These are phyloP conservation scores for Boehmeria nivea DNA, from an alignment of 306 rosid species.

Conservation along the genomic window DNA sequence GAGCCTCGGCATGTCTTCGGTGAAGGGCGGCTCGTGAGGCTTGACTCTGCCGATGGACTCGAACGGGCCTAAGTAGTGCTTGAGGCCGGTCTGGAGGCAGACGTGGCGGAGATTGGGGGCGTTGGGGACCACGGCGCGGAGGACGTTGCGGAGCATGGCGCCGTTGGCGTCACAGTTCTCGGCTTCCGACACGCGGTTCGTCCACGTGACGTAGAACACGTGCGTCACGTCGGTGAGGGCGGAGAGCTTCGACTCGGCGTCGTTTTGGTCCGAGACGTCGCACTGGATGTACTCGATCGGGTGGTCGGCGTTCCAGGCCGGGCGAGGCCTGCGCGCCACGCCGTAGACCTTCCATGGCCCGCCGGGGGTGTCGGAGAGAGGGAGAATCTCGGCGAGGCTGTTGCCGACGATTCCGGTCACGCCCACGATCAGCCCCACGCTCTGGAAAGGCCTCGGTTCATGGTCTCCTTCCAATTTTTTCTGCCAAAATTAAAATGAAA, in stretches of 20 bases:
- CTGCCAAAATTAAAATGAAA: too few relatives aligned
- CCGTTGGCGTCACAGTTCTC: neutral
- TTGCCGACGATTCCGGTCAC: slow-evolving; percentile 2
- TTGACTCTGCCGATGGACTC: neutral
- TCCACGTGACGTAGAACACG: slow-evolving; percentile 5
- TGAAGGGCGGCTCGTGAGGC: neutral
- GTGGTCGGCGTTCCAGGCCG: slow-evolving; percentile 2
- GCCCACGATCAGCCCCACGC: slow-evolving; percentile 3
- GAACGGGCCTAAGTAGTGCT: slow-evolving; percentile 1
- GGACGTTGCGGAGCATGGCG: slow-evolving; percentile 2
- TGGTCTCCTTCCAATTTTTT: neutral
- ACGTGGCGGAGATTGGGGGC: neutral
- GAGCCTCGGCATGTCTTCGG: neutral
- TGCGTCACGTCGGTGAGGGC: neutral
- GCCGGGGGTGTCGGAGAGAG: slow-evolving; percentile 1
- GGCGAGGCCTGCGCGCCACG: neutral
- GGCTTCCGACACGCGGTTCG: neutral
- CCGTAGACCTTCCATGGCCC: slow-evolving; percentile 4
- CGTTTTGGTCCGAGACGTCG: neutral
- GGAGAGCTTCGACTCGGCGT: neutral
- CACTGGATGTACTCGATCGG: slow-evolving; percentile 4
- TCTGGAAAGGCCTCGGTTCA: neutral
- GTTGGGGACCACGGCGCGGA: neutral
- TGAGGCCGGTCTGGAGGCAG: neutral
- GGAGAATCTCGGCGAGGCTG: slow-evolving; percentile 5